These are phyloP conservation scores for Acanthamoeba quina DNA, from an alignment of 208 protist genomes.

Conservation along the genomic window DNA sequence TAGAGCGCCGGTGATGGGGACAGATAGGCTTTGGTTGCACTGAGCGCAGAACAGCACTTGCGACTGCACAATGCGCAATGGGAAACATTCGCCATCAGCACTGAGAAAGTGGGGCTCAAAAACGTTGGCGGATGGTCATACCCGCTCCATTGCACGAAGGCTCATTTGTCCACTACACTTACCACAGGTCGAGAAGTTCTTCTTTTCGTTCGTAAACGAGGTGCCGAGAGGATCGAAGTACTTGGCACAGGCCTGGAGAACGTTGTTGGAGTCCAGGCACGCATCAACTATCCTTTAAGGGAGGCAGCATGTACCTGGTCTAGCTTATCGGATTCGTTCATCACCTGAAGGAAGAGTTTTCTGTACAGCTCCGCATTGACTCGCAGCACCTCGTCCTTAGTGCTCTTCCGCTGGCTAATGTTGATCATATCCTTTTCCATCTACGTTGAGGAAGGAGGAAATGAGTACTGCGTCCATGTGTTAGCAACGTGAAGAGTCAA, in stretches of 20 bases:
- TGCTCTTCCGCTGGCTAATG: conserved; percentile 8
- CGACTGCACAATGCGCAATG: neutral
- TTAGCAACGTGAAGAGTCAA: neutral
- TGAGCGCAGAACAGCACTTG: conserved; percentile 38
- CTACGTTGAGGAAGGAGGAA: neutral
- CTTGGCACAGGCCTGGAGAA: conserved; percentile 30
- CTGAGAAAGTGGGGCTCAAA: too few species aligned
- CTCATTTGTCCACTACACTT: neutral
- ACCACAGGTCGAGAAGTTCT: conserved; percentile 11
- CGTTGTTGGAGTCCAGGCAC: neutral
- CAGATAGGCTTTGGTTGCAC: conserved; percentile 40
- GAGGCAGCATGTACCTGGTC: neutral
- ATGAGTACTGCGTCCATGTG: neutral
- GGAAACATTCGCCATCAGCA: neutral
- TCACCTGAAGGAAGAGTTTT: conserved; percentile 26
- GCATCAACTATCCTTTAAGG: too few species aligned
- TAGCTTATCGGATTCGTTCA: neutral
- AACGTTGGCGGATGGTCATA: neutral
- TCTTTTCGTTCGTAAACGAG: conserved; percentile 10
- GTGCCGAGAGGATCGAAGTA: conserved; percentile 52
- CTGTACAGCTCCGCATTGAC: conserved; percentile 7
- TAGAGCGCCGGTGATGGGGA: neutral
- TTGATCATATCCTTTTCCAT: conserved; percentile 69
- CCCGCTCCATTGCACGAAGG: conserved; percentile 24
- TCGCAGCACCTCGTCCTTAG: conserved; percentile 39